These are phyloP conservation scores for Suzukiozyma palmioleophila DNA, from an alignment of 1,139 yeast species.

Conservation along the genomic window DNA sequence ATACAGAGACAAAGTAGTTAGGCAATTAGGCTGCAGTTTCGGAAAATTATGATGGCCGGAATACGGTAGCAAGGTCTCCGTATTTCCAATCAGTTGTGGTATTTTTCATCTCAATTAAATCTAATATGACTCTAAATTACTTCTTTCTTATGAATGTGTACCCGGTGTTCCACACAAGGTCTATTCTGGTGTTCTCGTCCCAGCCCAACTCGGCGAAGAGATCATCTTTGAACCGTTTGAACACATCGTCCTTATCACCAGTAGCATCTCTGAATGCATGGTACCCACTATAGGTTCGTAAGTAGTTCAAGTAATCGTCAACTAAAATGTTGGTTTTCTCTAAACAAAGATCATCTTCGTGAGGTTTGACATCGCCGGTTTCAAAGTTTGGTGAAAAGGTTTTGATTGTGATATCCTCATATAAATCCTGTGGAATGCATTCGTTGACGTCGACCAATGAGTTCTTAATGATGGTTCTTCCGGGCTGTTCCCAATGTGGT, in stretches of 20 bases:
- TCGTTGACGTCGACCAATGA: constrained; percentile 25
- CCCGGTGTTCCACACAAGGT: constrained; percentile 38
- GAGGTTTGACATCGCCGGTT: constrained; percentile 13
- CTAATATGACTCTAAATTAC: constrained; percentile 6
- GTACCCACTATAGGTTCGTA: constrained; percentile 36
- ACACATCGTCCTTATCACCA: constrained; percentile 20
- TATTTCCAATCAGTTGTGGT: too few species aligned
- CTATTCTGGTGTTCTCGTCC: constrained; percentile 28
- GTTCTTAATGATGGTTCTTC: constrained; percentile 29
- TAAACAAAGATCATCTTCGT: constrained; percentile 21
- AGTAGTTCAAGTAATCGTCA: constrained; percentile 24
- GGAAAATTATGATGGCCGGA: too few species aligned
- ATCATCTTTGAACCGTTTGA: constrained; percentile 20
- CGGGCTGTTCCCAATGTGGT: constrained; percentile 46
- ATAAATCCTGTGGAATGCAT: constrained; percentile 28
- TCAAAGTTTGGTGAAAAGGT: constrained; percentile 20
- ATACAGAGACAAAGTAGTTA: too few species aligned
- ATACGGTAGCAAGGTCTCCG: too few species aligned
- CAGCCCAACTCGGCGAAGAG: constrained; percentile 27
- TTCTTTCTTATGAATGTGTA: constrained; percentile 31
- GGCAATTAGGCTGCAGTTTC: background rate
- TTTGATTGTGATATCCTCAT: constrained; percentile 22
- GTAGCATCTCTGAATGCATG: constrained; percentile 30
- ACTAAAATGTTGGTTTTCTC: constrained; percentile 18
- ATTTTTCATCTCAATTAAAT: too few species aligned